phyloP scores from a whole-genome alignment of 306 rosid genomes.

The Begonia fuchsioides region DNA sequence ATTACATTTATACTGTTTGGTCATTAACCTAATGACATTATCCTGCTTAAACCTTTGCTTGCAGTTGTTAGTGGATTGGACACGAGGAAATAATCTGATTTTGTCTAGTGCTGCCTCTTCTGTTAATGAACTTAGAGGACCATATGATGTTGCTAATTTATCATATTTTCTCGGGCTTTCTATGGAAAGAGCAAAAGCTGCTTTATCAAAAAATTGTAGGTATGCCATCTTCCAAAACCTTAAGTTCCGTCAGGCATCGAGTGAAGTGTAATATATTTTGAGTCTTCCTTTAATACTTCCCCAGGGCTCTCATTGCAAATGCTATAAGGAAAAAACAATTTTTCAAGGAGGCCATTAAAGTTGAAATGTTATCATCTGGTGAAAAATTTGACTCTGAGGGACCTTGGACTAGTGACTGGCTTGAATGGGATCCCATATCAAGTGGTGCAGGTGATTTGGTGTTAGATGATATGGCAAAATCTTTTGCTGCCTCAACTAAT shows the following conservation, averaged over 20 bases:
- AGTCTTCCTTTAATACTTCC: background rate
- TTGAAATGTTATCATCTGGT: slow-evolving; percentile 43
- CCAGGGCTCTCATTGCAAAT: slow-evolving; percentile 58
- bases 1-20: too few species aligned
- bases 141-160: slow-evolving; percentile 77
- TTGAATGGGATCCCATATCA: slow-evolving; percentile 72
- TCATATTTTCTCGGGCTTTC: slow-evolving; percentile 62
- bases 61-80: slow-evolving; percentile 81
- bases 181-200: slow-evolving; percentile 62
- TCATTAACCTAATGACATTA: too few species aligned
- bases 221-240: slow-evolving; percentile 21
- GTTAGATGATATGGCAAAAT: slow-evolving; percentile 49
- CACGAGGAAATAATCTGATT: slow-evolving; percentile 54
- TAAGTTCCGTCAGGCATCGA: background rate
- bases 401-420: slow-evolving; percentile 31
- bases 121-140: slow-evolving; percentile 74
- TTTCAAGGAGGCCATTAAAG: slow-evolving; percentile 58
- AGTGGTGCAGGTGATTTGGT: slow-evolving; percentile 76
- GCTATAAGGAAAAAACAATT: slow-evolving; percentile 61
- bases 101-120: slow-evolving; percentile 66
- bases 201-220: slow-evolving; percentile 81
- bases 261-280: background rate
- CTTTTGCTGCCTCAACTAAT: slow-evolving; percentile 31
- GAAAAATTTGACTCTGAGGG: slow-evolving; percentile 27
- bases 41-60: slow-evolving; percentile 3